Base-by-base conservation (phyloP, 2,329 filamentous ascomycete genomes). In the Fusarium solani-melongenae region DNA sequence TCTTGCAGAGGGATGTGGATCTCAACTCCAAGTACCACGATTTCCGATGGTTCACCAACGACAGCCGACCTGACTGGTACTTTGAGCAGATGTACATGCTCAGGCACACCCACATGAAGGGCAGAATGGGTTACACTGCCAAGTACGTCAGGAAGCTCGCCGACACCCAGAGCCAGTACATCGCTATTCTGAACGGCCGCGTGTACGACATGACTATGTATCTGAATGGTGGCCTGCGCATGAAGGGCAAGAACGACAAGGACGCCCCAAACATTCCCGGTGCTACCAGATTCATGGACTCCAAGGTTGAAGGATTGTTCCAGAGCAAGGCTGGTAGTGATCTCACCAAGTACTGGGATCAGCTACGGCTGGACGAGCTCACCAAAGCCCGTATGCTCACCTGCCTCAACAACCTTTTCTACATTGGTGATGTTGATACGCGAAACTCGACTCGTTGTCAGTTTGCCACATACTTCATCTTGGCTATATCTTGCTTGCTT, bases 371-470 rank as follows among this genome's bases (percentile, higher is more conserved):
- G 53, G 86, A 88, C 67, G 46, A 84, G 0, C 86, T 80, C 0
- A 79, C 90, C 74, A 92, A 92, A 76, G 78, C 82, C 22, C 88
- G 91, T 36, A 97, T 97, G 94, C 86, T 92, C 80, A 86, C 91
- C 2, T 99, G 96, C 79, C 88, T 99, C 62, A 92, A 98, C 84
- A 97, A 98, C 76, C 88, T 99, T 39, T 99, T 98, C 86, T 98
- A 96, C 79, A 91, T 98, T 24, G 96, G 95, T 33, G 92, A 97
- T 71, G 87, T 98, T 4, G 96, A 99, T 80, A 98, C 96, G 2
- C 89, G 96, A 86, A 95, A 93, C 83, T 98, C 96, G 1, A 83
- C 90, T 1, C 90, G 91, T 69, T 99, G 96, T 85, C 87, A 93
- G 72, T 98, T 99, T 79, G 91, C 96, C 29, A 92, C 92, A 68